These are phyloP conservation scores for Lolium multiflorum DNA, from an alignment of 176 grass and related monocot species.

Conservation along the genomic window DNA sequence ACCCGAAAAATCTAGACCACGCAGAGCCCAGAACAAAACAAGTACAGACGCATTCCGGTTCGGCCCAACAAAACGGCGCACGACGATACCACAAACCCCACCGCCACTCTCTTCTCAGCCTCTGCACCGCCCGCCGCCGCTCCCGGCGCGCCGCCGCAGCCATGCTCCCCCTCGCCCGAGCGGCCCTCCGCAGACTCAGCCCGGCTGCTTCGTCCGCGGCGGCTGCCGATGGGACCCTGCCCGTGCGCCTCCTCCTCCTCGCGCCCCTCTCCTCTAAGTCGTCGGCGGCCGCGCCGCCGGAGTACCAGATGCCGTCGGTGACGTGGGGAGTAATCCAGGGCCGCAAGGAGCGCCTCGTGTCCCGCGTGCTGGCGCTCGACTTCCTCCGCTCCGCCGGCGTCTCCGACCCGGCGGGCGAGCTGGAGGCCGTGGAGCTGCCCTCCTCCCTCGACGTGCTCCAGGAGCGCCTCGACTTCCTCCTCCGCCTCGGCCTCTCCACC, in stretches of 20 bases:
- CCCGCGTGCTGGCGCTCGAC: slow-evolving; percentile 90
- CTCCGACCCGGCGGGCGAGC: slow-evolving; percentile 75
- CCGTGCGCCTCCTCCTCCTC: slow-evolving; percentile 3
- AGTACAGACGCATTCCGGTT: neutral
- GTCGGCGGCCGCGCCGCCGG: slow-evolving; percentile 62
- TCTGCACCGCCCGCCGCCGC: slow-evolving; percentile 6
- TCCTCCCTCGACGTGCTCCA: slow-evolving; percentile 92
- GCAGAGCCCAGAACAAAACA: neutral
- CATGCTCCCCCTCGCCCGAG: slow-evolving; percentile 45
- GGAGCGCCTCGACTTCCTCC: slow-evolving; percentile 96
- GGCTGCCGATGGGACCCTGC: neutral
- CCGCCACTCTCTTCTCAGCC: slow-evolving; percentile 10
- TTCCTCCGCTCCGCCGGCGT: slow-evolving; percentile 89
- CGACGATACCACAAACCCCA: slow-evolving; percentile 37
- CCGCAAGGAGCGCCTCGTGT: slow-evolving; percentile 89
- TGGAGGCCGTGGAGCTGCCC: slow-evolving; percentile 80
- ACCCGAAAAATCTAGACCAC: too few species aligned
- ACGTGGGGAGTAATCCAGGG: slow-evolving; percentile 96
- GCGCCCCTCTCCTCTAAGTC: slow-evolving; percentile 30
- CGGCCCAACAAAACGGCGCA: slow-evolving; percentile 32
- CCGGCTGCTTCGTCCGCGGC: neutral
- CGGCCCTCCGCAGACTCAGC: slow-evolving; percentile 29
- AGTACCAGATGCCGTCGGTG: slow-evolving; percentile 94
- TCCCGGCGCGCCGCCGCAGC: slow-evolving; percentile 35
- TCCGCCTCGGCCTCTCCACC: slow-evolving; percentile 85